phyloP scores from a whole-genome alignment of 208 protist species.

The Herpetomonas samuelpessoai region DNA sequence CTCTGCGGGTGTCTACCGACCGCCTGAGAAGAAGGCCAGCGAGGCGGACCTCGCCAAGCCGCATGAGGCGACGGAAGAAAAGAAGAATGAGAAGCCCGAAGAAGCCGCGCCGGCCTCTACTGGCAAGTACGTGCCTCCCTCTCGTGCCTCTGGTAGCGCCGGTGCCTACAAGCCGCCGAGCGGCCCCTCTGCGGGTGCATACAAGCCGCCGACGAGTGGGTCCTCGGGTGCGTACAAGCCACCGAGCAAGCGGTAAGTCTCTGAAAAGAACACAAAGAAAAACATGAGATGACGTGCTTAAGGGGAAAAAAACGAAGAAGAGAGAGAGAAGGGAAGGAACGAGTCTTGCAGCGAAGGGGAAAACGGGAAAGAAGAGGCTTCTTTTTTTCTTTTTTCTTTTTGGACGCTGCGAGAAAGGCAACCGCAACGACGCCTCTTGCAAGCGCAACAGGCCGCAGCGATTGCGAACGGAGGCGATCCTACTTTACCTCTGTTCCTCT shows the following conservation, averaged over 20 bases:
- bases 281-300: no score
- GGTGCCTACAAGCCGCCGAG: slow-evolving; percentile 39
- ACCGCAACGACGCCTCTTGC: no score
- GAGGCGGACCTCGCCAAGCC: slow-evolving; percentile 5
- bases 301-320: no score
- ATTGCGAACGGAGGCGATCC: no score
- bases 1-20: slow-evolving; percentile 20
- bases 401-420: no score
- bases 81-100: no score
- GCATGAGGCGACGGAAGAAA: no score
- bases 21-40: slow-evolving; percentile 22
- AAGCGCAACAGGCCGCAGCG: no score
- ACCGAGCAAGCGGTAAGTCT: slow-evolving; percentile 28
- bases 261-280: no score
- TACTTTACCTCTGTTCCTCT: no score
- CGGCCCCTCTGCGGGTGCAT: slow-evolving; percentile 10
- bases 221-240: slow-evolving; percentile 40
- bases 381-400: slow-evolving; percentile 1
- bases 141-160: slow-evolving; percentile 8
- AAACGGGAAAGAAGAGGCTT: slow-evolving; percentile 2
- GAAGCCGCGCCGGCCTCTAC: slow-evolving; percentile 10
- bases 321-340: no score
- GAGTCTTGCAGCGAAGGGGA: no score
- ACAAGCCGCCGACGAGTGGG: slow-evolving; percentile 21
- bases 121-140: slow-evolving; percentile 23